Evolutionary conservation across 2,329 filamentous ascomycete genomes (phyloP), one percentile per base, ranked within the genome.

Genomic region (Sordariomycetes sp.): DNA sequence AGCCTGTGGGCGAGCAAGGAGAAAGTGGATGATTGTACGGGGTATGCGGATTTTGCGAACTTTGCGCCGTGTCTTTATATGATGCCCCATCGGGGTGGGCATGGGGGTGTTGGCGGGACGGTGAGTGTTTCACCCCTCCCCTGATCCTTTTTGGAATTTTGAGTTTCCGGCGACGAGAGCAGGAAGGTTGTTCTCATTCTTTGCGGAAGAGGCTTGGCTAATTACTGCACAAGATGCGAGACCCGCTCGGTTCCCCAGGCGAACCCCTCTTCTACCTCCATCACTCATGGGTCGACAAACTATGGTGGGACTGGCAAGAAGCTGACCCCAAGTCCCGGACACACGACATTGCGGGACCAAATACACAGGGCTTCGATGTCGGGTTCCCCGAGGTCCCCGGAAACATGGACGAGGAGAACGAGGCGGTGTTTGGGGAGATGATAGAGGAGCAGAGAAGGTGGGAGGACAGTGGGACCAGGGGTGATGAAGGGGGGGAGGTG

Each of bases 241-340:
- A 57, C 48, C 28, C 45, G 10, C 15, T 57, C 10, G 58, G 45
- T 53, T 59, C 59, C 57, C 60, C 17, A 32, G 48, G n/a, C 12
- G 62, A 63, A 34, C 62, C 62, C 20, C 57, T 63, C 8, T 64
- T 64, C 56, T 64, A 61, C 51, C 57, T 63, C 3, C 62, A 64
- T 15, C 62, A 63, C 54, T 36, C 59, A 7, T 61, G 62, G 52
- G 58, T 64, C 7, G 62, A 64, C 36, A 59, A 61, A 15, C 36
- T 63, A 20, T 63, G 62, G 62, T 62, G 59, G 56, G 28, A 61
- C 12, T 64, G 61, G 62, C 62, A 64, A 42, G 56, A 57, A 15
- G 57, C 35, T 10, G 57, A 58, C 24, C 50, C 22, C 1, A 32
- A 57, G 32, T 55, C 13, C 24, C 54, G 62, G 6, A 34, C 50